A percentile compares a stretch with the other conserved stretches of the same genome.
phyloP scores from a whole-genome alignment of 768 basidiomycete species.

The Collybiopsis confluens region DNA sequence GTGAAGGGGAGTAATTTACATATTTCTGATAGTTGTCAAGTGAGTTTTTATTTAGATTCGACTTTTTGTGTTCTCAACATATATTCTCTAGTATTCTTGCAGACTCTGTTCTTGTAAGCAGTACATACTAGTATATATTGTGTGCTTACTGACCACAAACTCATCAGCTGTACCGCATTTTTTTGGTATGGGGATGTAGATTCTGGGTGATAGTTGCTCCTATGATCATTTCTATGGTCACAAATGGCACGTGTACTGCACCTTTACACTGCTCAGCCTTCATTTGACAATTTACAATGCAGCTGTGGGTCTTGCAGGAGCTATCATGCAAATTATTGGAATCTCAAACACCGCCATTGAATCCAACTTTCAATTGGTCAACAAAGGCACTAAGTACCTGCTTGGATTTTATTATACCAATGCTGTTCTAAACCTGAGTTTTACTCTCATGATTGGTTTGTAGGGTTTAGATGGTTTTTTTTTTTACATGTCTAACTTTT shows the following conservation, averaged over 20 bases:
- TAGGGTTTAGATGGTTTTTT: neutral
- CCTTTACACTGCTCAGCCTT: neutral
- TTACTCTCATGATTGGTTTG: conserved; percentile 1
- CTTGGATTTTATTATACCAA: neutral
- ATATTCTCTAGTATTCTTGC: neutral
- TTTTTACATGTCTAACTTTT: neutral
- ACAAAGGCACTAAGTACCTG: neutral
- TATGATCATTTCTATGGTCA: neutral
- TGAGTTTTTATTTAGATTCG: neutral
- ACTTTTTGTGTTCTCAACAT: neutral
- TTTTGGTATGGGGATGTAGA: neutral
- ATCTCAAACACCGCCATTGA: neutral
- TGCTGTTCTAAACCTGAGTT: neutral
- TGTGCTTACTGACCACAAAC: neutral
- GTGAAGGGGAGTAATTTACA: neutral
- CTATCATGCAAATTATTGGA: neutral
- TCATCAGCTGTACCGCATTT: neutral
- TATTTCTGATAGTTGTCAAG: neutral
- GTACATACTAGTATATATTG: neutral
- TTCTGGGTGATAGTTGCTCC: neutral
- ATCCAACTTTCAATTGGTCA: neutral
- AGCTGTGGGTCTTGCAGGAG: neutral
- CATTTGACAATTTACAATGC: no score
- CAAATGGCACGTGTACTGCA: neutral
- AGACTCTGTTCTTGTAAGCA: conserved; percentile 1